Percentiles rank a stretch among this genome's conserved stretches.
Evolutionary conservation across 257 asterid species (phyloP).

Genomic region (Solanum chilense): DNA sequence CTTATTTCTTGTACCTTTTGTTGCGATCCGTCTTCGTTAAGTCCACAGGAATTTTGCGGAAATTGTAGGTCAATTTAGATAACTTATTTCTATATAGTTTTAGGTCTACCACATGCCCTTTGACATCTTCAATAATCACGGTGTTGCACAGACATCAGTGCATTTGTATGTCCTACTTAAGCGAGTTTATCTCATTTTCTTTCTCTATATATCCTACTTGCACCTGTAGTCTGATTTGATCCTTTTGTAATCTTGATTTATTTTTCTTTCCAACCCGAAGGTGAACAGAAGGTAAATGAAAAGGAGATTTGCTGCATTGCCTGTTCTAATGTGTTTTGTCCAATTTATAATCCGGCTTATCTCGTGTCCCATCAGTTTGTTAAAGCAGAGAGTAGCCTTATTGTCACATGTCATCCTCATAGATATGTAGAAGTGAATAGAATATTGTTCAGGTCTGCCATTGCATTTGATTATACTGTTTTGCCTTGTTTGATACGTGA

Average conservation of each 20-base stretch:
- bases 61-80: background rate
- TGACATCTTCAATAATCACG: background rate
- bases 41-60: background rate
- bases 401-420: background rate
- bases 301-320: background rate
- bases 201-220: background rate
- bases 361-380: background rate
- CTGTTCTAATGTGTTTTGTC: background rate
- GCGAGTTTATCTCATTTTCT: background rate
- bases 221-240: background rate
- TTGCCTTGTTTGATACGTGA: background rate
- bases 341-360: background rate
- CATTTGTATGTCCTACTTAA: background rate
- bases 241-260: background rate
- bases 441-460: background rate
- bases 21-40: background rate
- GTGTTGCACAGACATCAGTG: background rate
- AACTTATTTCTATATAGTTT: background rate
- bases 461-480: background rate
- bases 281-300: background rate
- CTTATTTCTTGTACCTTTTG: background rate
- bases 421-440: background rate
- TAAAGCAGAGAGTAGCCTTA: background rate
- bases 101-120: background rate
- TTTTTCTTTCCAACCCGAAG: background rate